Evolutionary conservation across 148 eudicot genomes (phyloP).

Genomic region (Talinum fruticosum): DNA sequence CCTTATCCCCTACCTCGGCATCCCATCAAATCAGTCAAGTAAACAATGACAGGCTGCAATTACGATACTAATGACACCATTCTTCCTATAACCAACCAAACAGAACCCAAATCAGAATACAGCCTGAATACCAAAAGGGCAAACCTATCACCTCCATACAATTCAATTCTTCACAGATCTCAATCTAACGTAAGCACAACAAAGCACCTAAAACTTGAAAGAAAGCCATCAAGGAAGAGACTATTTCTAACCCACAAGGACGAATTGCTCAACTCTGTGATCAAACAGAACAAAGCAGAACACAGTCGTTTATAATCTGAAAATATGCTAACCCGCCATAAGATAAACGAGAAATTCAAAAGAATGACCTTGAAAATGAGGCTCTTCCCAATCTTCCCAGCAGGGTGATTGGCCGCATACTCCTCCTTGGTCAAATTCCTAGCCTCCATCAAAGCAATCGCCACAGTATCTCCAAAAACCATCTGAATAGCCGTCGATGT

Average conservation of each 20-base stretch:
- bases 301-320: not conserved
- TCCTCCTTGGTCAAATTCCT: constrained; percentile 70
- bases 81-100: not conserved
- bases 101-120: not conserved
- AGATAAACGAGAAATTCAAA: not conserved
- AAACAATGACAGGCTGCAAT: not conserved
- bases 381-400: constrained; percentile 88
- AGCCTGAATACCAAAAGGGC: not conserved
- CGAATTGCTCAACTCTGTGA: not conserved
- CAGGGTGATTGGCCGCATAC: constrained; percentile 92
- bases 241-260: not conserved
- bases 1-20: not conserved
- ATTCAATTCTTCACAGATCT: not conserved
- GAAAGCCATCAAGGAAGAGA: not conserved
- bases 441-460: constrained; percentile 85
- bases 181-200: not conserved
- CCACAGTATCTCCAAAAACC: constrained; percentile 97
- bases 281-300: not conserved
- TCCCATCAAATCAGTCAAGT: no score
- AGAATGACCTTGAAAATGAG: constrained; percentile 76
- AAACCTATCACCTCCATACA: not conserved
- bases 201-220: constrained; percentile 1
- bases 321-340: not conserved
- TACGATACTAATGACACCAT: not conserved
- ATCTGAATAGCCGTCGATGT: constrained; percentile 98